phyloP scores from a whole-genome alignment of 2,329 filamentous ascomycete species.

The Sclerotinia glacialis region DNA sequence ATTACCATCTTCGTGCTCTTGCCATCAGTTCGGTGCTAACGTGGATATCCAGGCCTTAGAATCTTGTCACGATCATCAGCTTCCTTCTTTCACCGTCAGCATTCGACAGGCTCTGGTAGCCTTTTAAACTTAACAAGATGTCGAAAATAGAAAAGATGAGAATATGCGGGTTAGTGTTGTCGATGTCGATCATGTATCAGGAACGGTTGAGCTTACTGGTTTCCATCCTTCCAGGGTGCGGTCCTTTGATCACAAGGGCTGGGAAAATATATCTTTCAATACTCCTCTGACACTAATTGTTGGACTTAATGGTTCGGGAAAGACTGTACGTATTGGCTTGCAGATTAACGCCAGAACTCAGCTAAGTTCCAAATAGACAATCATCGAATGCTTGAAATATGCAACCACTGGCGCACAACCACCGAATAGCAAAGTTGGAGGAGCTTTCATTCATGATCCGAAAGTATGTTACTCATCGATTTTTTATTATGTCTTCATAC shows the following conservation, averaged over 20 bases:
- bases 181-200: background rate
- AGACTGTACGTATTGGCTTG: conserved; percentile 57
- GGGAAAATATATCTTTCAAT: conserved; percentile 82
- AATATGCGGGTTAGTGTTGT: conserved; percentile 62
- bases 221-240: conserved; percentile 56
- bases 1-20: too few relatives aligned
- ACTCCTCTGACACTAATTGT: conserved; percentile 94
- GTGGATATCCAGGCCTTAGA: background rate
- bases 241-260: conserved; percentile 75
- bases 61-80: background rate
- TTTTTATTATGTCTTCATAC: background rate
- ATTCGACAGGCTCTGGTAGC: background rate
- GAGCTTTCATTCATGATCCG: conserved; percentile 96
- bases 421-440: conserved; percentile 80
- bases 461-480: conserved; percentile 51
- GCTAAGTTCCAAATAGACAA: conserved; percentile 56
- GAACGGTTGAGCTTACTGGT: background rate
- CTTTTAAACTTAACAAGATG: conserved; percentile 43
- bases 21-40: background rate
- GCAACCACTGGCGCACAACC: conserved; percentile 91
- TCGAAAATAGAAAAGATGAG: conserved; percentile 87
- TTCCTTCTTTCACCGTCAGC: background rate
- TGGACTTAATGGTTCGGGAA: conserved; percentile 94
- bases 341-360: background rate
- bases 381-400: conserved; percentile 98